Base-by-base conservation (phyloP, 768 basidiomycete genomes). In the Aureoboletus auriporus region DNA sequence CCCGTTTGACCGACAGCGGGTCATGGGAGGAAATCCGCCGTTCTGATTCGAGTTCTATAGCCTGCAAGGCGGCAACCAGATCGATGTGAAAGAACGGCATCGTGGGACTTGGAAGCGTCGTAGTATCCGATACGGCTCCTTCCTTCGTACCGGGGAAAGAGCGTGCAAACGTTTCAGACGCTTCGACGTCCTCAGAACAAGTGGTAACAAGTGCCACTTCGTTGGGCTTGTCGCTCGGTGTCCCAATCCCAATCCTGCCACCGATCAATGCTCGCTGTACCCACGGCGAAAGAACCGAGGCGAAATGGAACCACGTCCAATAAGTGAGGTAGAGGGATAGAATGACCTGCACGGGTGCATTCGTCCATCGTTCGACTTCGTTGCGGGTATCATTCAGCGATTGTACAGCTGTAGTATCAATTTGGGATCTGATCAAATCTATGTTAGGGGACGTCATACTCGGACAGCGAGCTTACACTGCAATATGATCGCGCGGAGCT, bases 61-160 rank as follows among this genome's bases (percentile, higher is more conserved):
- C 83, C 8, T 68, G 72, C 35, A 92, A 82, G 34, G 91, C 91
- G 2, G 76, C 73, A 29, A 74, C 67, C 34, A 97, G 70, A 65
- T 95, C 93, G 54, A 96, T 72, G 71, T 97, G 95, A 84, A 97
- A 95, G 76, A 83, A 90, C 8, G 89, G 89, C 7, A 87, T 91
- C 34, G 78, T 75, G 8, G 71, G 54, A 1, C 74, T 64, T 28
- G 82, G 62, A 35, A 86, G 58, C 12, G 76, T 68, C 14, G 31
- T 58, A 20, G 8, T 42, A 26, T 53, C 51, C 8, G 33, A 50
- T 7, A 30, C 3, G 20, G 20, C 20, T 23, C 5, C n/a, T 17
- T 35, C 39, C 33, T 6, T 13, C 8, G 3, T 33, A 13, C 9
- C 37, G 44, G 23, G 34, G 2, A 47, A 49, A 39, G 38, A 35